A percentile compares a stretch with the other conserved stretches of the same genome.
phyloP scores from a whole-genome alignment of 192 early-diverging fungal genomes.

The Coemansia sp. region DNA sequence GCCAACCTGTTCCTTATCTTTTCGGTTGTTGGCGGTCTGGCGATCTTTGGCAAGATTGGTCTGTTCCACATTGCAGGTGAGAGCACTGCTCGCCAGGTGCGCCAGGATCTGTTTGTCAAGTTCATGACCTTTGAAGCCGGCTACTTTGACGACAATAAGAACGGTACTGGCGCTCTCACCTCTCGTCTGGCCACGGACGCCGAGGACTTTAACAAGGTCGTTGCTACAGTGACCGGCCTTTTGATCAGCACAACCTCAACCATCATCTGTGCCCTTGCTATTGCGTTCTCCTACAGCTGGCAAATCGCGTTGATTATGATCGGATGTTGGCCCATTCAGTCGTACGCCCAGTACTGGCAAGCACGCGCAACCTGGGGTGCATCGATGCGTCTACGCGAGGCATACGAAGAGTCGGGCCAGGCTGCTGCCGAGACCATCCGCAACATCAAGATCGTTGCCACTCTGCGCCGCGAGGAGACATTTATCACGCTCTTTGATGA shows the following conservation, averaged over 20 bases:
- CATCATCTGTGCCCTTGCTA: slow-evolving; percentile 24
- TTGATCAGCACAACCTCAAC: slow-evolving; percentile 20
- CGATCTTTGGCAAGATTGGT: slow-evolving; percentile 54
- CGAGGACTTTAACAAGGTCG: slow-evolving; percentile 42
- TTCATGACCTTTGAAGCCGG: slow-evolving; percentile 69
- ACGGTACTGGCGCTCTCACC: slow-evolving; percentile 68
- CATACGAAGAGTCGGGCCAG: slow-evolving; percentile 64
- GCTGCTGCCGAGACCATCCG: slow-evolving; percentile 79
- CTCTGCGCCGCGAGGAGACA: slow-evolving; percentile 60
- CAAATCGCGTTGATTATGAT: slow-evolving; percentile 62
- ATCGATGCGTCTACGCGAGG: slow-evolving; percentile 53
- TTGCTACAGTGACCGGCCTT: slow-evolving; percentile 20
- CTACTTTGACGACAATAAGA: slow-evolving; percentile 69
- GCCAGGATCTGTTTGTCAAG: slow-evolving; percentile 61
- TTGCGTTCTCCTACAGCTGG: slow-evolving; percentile 61
- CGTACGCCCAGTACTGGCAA: slow-evolving; percentile 60
- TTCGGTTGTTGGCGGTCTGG: slow-evolving; percentile 48
- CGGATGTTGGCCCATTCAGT: slow-evolving; percentile 64
- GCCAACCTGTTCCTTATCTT: slow-evolving; percentile 47
- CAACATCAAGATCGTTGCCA: slow-evolving; percentile 79
- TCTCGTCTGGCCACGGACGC: slow-evolving; percentile 72
- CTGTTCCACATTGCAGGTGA: slow-evolving; percentile 63
- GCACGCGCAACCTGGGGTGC: slow-evolving; percentile 50
- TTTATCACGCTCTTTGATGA: slow-evolving; percentile 44
- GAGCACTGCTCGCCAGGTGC: slow-evolving; percentile 59